Evolutionary conservation across 2,329 filamentous ascomycete genomes (phyloP).

Genomic region (Cladosporium sp.): DNA sequence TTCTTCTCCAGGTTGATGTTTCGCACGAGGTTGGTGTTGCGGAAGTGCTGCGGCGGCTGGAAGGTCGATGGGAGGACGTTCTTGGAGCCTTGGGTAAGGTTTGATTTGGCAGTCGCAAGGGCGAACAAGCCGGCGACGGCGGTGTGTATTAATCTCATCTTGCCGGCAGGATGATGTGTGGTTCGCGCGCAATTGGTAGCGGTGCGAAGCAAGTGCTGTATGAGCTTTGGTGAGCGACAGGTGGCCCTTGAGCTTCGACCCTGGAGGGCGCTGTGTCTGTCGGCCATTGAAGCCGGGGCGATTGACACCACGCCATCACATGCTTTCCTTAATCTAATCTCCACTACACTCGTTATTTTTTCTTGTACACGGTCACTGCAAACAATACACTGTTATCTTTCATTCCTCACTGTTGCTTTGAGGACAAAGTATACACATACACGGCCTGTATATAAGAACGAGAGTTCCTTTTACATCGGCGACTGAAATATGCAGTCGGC

Average conservation of each 20-base stretch:
- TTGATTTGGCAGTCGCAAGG: slow-evolving; percentile 61
- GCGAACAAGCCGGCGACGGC: slow-evolving; percentile 50
- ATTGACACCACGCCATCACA: background rate
- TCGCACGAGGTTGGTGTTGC: slow-evolving; percentile 88
- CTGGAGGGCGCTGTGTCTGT: background rate
- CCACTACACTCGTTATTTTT: background rate
- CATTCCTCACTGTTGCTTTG: background rate
- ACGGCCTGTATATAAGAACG: background rate
- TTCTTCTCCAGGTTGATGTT: slow-evolving; percentile 91
- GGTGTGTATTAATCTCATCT: slow-evolving; percentile 35
- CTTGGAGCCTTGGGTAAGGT: slow-evolving; percentile 54
- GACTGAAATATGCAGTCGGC: slow-evolving; percentile 11
- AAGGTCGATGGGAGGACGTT: slow-evolving; percentile 59
- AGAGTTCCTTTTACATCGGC: background rate
- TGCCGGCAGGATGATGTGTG: slow-evolving; percentile 20
- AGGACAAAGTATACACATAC: background rate
- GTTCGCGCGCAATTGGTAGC: slow-evolving; percentile 3
- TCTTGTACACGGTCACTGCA: background rate
- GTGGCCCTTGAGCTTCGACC: background rate
- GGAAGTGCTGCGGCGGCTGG: slow-evolving; percentile 85
- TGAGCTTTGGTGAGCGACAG: background rate
- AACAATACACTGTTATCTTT: background rate
- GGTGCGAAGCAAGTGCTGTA: background rate
- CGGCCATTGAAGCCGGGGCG: background rate
- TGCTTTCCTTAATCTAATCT: background rate